Evolutionary conservation across 768 basidiomycete genomes (phyloP).

Genomic region (Rhizopogon roseolus): DNA sequence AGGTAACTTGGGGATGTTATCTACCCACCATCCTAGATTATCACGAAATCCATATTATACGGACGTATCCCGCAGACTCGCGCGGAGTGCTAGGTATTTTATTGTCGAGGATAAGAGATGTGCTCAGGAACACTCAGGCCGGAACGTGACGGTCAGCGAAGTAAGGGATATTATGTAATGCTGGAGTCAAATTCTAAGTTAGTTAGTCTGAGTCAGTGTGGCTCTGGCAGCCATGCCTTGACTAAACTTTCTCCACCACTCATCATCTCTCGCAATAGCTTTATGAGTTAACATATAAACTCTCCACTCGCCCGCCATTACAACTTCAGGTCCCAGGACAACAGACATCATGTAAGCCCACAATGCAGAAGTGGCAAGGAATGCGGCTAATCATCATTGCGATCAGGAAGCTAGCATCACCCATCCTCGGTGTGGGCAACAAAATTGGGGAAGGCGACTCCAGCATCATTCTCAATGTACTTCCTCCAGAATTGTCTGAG

Average conservation of each 20-base stretch:
- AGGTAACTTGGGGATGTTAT: too few relatives aligned
- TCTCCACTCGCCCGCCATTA: neutral
- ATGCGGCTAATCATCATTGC: neutral
- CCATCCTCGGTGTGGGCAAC: slow-evolving; percentile 30
- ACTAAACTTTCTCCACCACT: too few relatives aligned
- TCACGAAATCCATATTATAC: too few relatives aligned
- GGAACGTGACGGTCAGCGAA: too few relatives aligned
- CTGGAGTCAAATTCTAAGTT: too few relatives aligned
- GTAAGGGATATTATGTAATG: too few relatives aligned
- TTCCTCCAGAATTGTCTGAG: slow-evolving; percentile 51
- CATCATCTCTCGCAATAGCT: slow-evolving; percentile 30
- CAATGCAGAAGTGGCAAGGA: neutral
- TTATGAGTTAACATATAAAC: slow-evolving; percentile 10
- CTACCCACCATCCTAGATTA: too few relatives aligned
- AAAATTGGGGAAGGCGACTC: slow-evolving; percentile 66
- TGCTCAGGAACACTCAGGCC: too few relatives aligned
- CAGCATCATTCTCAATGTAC: slow-evolving; percentile 49
- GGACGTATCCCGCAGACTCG: too few relatives aligned
- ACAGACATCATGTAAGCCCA: neutral
- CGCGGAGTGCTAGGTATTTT: neutral
- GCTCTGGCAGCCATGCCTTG: too few relatives aligned
- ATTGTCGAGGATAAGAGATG: slow-evolving; percentile 22
- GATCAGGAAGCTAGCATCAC: slow-evolving; percentile 3
- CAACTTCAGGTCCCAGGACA: neutral
- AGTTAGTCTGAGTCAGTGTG: too few relatives aligned